Conservation (phyloP, 352 stramenopile species). For the Plasmopara halstedii region DNA sequence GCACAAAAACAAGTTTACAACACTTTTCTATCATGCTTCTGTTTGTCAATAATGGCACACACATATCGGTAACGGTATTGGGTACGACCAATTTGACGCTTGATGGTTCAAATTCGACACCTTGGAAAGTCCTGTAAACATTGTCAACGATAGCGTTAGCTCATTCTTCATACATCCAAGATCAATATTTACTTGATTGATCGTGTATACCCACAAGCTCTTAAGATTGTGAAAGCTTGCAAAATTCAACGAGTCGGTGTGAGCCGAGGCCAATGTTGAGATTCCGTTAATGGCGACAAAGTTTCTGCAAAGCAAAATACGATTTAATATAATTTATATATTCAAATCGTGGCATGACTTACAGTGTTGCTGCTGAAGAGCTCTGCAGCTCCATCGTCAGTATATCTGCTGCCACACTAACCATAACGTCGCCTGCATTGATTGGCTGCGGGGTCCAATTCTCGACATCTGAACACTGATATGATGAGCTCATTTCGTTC, state of each 20-base stretch:
- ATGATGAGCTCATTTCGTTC: not conserved
- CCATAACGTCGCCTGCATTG: not conserved
- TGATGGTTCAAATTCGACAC: not conserved
- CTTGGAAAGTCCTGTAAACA: not conserved
- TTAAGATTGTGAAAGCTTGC: not conserved
- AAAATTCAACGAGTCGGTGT: not conserved
- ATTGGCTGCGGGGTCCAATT: not conserved
- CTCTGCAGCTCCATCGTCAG: not conserved
- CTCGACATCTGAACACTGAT: not conserved
- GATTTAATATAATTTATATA: too few species aligned
- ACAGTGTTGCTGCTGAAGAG: constrained; percentile 4
- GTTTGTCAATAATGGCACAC: not conserved
- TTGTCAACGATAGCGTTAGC: not conserved
- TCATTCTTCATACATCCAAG: not conserved
- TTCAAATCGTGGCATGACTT: too few species aligned
- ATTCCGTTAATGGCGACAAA: not conserved
- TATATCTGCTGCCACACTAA: constrained; percentile 1
- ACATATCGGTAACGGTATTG: not conserved
- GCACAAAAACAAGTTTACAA: not conserved
- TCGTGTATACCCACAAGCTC: not conserved
- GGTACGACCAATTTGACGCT: not conserved
- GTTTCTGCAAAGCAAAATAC: constrained; percentile 1
- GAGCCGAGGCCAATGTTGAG: not conserved
- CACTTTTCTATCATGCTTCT: not conserved
- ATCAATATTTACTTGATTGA: not conserved